A percentile compares a stretch with the other conserved stretches of the same genome.
Conservation (phyloP, 2,329 filamentous ascomycete species). For the Pseudogymnoascus verrucosus region DNA sequence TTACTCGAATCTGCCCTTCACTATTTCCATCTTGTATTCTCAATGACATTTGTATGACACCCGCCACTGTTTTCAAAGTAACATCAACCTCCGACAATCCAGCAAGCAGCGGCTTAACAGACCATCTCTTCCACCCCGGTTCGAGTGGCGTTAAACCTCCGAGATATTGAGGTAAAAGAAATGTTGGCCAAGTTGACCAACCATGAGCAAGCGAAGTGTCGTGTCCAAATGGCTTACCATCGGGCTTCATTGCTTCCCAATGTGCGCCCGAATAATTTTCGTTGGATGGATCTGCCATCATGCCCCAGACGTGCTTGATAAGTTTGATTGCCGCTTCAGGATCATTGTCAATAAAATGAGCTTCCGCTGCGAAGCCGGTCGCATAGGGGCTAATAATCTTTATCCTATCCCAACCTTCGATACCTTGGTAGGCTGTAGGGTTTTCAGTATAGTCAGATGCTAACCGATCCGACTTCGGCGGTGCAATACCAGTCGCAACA, state of each 20-base stretch:
- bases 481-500: conserved; percentile 15
- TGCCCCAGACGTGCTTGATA: conserved; percentile 18
- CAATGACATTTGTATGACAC: conserved; percentile 14
- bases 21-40: conserved; percentile 12
- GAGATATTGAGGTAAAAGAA: conserved; percentile 18
- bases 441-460: conserved; percentile 10
- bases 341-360: conserved; percentile 13
- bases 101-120: conserved; percentile 18
- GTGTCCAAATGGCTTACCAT: conserved; percentile 14
- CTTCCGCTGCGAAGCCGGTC: conserved; percentile 18
- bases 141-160: conserved; percentile 17
- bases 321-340: conserved; percentile 14
- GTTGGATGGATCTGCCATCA: conserved; percentile 17
- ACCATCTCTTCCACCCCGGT: conserved; percentile 15
- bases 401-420: conserved; percentile 15
- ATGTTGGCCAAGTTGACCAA: conserved; percentile 21
- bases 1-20: conserved; percentile 13
- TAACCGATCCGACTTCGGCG: not conserved
- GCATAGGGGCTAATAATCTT: conserved; percentile 20
- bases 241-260: conserved; percentile 19
- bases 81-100: conserved; percentile 15
- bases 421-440: conserved; percentile 15
- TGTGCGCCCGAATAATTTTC: conserved; percentile 20
- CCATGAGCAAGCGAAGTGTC: conserved; percentile 21
- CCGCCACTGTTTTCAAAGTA: conserved; percentile 12